Conservation (phyloP, 2,329 filamentous ascomycete species). For the Aspergillus luchuensis region DNA sequence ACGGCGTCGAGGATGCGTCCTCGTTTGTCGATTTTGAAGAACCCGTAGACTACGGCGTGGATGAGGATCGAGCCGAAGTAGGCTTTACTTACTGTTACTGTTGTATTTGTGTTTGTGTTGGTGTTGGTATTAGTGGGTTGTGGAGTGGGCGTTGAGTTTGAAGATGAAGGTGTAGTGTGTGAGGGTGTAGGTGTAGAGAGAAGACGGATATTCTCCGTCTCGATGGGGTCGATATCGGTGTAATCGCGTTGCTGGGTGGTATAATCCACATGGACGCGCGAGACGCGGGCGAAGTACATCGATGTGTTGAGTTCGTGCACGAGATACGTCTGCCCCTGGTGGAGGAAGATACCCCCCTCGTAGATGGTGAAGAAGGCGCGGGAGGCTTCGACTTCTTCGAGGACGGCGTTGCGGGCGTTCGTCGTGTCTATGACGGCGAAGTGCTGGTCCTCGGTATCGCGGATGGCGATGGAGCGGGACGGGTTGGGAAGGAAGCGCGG, state of each 20-base stretch:
- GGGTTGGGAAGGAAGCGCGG: constrained; percentile 84
- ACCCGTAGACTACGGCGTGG: constrained; percentile 86
- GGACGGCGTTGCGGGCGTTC: constrained; percentile 75
- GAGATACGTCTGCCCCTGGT: constrained; percentile 91
- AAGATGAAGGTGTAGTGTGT: not conserved
- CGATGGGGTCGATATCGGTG: constrained; percentile 90
- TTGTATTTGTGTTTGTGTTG: too few relatives aligned
- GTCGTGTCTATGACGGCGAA: constrained; percentile 89
- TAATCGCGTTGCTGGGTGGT: constrained; percentile 90
- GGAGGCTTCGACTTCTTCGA: constrained; percentile 94
- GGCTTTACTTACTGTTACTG: constrained; percentile 50
- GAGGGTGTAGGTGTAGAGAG: not conserved
- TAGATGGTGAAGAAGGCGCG: constrained; percentile 96
- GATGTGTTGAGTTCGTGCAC: constrained; percentile 86
- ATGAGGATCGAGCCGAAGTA: constrained; percentile 88
- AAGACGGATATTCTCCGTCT: constrained; percentile 79
- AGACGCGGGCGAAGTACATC: constrained; percentile 79
- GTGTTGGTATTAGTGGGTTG: constrained; percentile 44
- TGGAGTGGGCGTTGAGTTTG: constrained; percentile 40
- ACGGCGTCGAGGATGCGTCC: constrained; percentile 87
- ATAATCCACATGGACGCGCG: constrained; percentile 90
- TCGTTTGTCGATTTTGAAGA: constrained; percentile 92
- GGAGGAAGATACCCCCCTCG: constrained; percentile 93
- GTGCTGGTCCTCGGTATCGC: constrained; percentile 86
- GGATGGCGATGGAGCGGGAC: constrained; percentile 79